Evolutionary conservation across 257 asterid species (phyloP), one percentile per base, ranked within the genome.

Genomic region (Paraleonurus japonicus): DNA sequence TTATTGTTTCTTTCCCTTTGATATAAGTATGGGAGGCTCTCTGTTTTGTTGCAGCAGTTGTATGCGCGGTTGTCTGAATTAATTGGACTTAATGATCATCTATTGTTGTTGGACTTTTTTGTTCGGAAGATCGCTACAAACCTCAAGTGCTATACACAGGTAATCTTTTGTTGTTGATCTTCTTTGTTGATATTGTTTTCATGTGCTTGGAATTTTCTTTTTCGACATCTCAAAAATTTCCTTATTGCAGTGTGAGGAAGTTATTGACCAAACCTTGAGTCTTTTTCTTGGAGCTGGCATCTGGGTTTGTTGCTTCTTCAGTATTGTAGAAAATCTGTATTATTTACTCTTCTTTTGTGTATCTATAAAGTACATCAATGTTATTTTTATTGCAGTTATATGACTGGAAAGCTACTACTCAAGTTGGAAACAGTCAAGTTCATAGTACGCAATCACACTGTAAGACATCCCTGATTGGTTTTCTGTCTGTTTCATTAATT

Each of bases 1-100:
- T 61, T 55, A 15, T 76, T 70, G 53, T 62, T 66, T 64, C 41
- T 16, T 47, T 67, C 72, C 53, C 53, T 62, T 81, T 77, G 75
- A 51, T 32, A 11, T 19, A 64, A 54, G 41, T 61, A 41, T 39
- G 23, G 23, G 78, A 66, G 72, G 70, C 75, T 76, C 61, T 80
- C 65, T 71, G 67, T 76, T 76, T 75, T 76, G 67, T 78, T 88
- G 88, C 99, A 95, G 99, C 99, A 89, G 96, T 76, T 95, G 81
- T 95, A 95, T 81, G 88, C 87, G 71, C 89, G 94, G 76, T 78
- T 95, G 51, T 88, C 99, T 28, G 96, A 95, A 59, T 97, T 95
- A 80, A 94, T 95, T 85, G 98, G 99, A 64, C 92, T 95, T 64
- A 89, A 89, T 79, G 98, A 95, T 87, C 99, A 95, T 86, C 89